Conservation (phyloP, 2,329 filamentous ascomycete genomes). For the Hypoxylon sp. region DNA sequence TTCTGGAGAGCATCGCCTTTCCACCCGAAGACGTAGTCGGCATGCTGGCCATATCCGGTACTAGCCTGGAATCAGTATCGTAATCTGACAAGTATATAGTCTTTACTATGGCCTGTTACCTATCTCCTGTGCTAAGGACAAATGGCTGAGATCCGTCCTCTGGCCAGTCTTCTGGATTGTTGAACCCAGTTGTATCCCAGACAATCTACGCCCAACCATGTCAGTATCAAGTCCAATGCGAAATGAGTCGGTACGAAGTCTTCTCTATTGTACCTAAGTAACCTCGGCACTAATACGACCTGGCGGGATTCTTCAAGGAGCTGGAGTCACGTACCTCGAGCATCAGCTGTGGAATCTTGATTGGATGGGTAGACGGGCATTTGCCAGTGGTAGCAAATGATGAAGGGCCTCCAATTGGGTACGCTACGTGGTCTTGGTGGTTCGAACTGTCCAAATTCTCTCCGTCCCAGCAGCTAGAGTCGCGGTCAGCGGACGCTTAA, state of each 20-base stretch:
- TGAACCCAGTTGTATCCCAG: constrained; percentile 59
- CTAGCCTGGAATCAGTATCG: constrained; percentile 24
- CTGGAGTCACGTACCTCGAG: constrained; percentile 62
- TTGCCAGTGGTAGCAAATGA: constrained; percentile 50
- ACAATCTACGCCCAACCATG: constrained; percentile 52
- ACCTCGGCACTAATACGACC: not conserved
- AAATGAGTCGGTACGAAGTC: not conserved
- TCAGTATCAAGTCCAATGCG: constrained; percentile 4
- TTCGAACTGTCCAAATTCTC: constrained; percentile 62
- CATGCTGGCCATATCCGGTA: constrained; percentile 48
- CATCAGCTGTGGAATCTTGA: constrained; percentile 71
- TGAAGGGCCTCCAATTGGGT: constrained; percentile 57
- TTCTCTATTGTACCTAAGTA: not conserved
- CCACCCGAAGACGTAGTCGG: constrained; percentile 50
- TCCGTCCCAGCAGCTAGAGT: constrained; percentile 66
- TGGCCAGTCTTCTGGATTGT: constrained; percentile 49
- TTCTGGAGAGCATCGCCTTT: constrained; percentile 45
- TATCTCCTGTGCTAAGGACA: constrained; percentile 47
- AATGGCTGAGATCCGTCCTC: constrained; percentile 51
- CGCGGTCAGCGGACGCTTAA: not conserved
- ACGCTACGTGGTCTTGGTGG: constrained; percentile 66
- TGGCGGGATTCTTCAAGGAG: not conserved
- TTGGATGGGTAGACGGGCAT: constrained; percentile 66
- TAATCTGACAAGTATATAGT: not conserved
- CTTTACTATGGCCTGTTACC: constrained; percentile 28